Evolutionary conservation across 176 grass and related monocot genomes (phyloP).

Genomic region (Urochloa ruziziensis): DNA sequence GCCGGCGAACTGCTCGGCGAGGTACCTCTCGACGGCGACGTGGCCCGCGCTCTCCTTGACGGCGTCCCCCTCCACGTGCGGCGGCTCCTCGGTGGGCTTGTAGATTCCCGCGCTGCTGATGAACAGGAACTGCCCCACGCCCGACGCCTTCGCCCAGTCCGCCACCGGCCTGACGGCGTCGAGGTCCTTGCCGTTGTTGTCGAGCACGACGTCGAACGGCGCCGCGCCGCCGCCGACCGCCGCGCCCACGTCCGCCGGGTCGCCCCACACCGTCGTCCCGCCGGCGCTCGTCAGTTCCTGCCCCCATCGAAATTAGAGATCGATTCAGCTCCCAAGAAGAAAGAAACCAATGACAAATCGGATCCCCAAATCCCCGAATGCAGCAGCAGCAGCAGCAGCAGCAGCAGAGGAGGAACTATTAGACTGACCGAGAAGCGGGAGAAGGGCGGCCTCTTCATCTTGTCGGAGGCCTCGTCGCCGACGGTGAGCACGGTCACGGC

Average conservation of each 20-base stretch:
- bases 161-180: constrained; percentile 83
- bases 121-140: constrained; percentile 78
- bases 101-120: constrained; percentile 94
- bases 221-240: constrained; percentile 43
- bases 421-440: constrained; percentile 65
- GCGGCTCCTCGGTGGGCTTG: constrained; percentile 54
- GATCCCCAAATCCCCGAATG: no score
- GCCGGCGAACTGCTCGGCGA: constrained; percentile 74
- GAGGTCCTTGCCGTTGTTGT: constrained; percentile 97
- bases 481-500: constrained; percentile 80
- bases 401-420: no score
- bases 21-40: constrained; percentile 80
- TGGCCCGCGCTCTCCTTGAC: constrained; percentile 86
- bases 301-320: no score
- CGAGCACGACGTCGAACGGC: constrained; percentile 76
- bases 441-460: constrained; percentile 94
- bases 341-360: no score
- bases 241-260: constrained; percentile 51
- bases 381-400: no score
- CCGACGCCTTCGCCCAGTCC: constrained; percentile 80
- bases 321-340: no score
- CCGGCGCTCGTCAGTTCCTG: constrained; percentile 82
- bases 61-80: constrained; percentile 89
- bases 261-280: constrained; percentile 72
- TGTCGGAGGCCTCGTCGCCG: constrained; percentile 74